Conservation (phyloP, 306 rosid species). For the Mimosa pudica region DNA sequence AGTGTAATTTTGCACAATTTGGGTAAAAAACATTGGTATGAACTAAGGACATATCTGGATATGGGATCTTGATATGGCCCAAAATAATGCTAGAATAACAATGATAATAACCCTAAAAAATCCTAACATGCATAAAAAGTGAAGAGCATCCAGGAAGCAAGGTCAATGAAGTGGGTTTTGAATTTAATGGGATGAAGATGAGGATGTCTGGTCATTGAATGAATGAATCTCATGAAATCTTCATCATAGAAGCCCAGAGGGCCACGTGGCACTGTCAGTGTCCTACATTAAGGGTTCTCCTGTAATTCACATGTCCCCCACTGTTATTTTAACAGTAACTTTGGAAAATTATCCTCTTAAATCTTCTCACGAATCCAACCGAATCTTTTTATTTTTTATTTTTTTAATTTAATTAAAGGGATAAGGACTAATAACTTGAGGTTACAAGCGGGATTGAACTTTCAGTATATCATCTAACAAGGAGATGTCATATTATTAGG, state of each 20-base stretch:
- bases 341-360: neutral
- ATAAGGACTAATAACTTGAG: too few relatives aligned
- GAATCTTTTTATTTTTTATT: neutral
- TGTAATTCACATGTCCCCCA: neutral
- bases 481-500: too few relatives aligned
- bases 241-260: conserved; percentile 37
- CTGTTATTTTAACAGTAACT: neutral
- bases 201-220: conserved; percentile 30
- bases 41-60: neutral
- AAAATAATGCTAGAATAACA: neutral
- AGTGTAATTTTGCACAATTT: neutral
- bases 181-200: neutral
- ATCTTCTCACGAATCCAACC: neutral
- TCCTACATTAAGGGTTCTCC: conserved; percentile 32
- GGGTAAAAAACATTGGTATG: too few relatives aligned
- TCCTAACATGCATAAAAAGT: neutral
- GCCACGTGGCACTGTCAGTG: conserved; percentile 28
- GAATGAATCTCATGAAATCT: conserved; percentile 51
- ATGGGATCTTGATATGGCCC: too few relatives aligned
- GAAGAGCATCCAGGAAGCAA: neutral
- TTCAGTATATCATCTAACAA: too few relatives aligned
- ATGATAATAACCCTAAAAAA: neutral
- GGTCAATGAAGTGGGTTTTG: neutral
- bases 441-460: too few relatives aligned
- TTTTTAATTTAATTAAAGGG: too few relatives aligned